phyloP scores from a whole-genome alignment of 2,329 filamentous ascomycete species.

The Verticillium zaregamsianum region DNA sequence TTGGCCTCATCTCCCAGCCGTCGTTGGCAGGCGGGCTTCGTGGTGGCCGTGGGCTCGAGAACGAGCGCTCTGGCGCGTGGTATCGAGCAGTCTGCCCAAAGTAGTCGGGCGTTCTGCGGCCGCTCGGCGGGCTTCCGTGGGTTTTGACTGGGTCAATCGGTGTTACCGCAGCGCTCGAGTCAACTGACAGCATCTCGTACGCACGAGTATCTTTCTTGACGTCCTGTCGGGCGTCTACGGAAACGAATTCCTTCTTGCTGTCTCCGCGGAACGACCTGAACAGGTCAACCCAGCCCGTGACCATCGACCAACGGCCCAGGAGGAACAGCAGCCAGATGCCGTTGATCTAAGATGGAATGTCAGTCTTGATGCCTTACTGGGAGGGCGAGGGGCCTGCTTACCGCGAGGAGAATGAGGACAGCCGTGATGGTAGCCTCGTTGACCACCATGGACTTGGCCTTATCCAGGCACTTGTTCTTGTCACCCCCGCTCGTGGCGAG shows the following conservation, averaged over 20 bases:
- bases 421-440: conserved; percentile 74
- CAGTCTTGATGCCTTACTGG: not conserved
- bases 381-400: conserved; percentile 39
- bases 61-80: conserved; percentile 49
- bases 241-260: conserved; percentile 77
- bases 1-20: conserved; percentile 37
- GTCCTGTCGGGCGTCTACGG: conserved; percentile 68
- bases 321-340: conserved; percentile 83
- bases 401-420: conserved; percentile 75
- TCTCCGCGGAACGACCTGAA: conserved; percentile 40
- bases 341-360: conserved; percentile 53
- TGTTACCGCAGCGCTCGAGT: conserved; percentile 51
- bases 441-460: conserved; percentile 61
- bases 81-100: conserved; percentile 52
- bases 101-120: conserved; percentile 49
- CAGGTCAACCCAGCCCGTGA: conserved; percentile 75
- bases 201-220: conserved; percentile 61
- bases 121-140: conserved; percentile 23
- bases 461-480: conserved; percentile 60
- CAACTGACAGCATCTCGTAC: conserved; percentile 76
- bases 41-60: conserved; percentile 51
- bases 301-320: conserved; percentile 79
- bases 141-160: conserved; percentile 37
- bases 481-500: conserved; percentile 55
- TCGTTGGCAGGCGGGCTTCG: conserved; percentile 22